phyloP scores from a whole-genome alignment of 495 filamentous ascomycete species.

The Acidiella bohemica region DNA sequence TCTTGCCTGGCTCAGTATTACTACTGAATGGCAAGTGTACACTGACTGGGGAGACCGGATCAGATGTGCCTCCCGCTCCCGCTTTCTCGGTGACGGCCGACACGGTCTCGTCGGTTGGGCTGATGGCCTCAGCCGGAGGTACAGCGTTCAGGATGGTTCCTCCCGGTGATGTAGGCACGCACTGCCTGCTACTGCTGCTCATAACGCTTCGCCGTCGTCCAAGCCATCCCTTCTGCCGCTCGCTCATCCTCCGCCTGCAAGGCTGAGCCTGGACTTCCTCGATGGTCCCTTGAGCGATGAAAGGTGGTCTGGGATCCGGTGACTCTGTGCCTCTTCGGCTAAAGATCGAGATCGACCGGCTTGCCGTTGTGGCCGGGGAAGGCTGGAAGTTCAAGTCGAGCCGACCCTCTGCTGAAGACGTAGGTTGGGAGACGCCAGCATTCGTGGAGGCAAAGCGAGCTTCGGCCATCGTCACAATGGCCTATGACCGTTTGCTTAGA shows the following conservation, averaged over 20 bases:
- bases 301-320: constrained; percentile 8
- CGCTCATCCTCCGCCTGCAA: constrained; percentile 7
- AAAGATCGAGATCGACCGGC: constrained; percentile 17
- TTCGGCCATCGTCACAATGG: background rate
- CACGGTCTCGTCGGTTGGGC: constrained; percentile 26
- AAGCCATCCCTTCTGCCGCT: constrained; percentile 16
- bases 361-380: constrained; percentile 4
- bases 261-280: background rate
- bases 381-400: constrained; percentile 4
- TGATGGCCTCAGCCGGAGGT: constrained; percentile 3
- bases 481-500: background rate
- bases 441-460: constrained; percentile 5
- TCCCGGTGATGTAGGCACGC: too few species aligned
- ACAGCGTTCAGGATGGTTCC: constrained; percentile 14
- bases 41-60: too few species aligned
- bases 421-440: background rate
- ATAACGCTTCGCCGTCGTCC: too few species aligned
- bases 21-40: too few species aligned
- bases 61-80: too few species aligned
- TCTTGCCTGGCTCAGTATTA: too few species aligned
- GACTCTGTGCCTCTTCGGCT: constrained; percentile 12
- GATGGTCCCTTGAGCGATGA: constrained; percentile 7
- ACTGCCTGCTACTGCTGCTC: too few species aligned
- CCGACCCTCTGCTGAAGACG: background rate
- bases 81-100: constrained; percentile 15